Conservation (phyloP, 2,329 filamentous ascomycete genomes). For the Xylariales sp. region DNA sequence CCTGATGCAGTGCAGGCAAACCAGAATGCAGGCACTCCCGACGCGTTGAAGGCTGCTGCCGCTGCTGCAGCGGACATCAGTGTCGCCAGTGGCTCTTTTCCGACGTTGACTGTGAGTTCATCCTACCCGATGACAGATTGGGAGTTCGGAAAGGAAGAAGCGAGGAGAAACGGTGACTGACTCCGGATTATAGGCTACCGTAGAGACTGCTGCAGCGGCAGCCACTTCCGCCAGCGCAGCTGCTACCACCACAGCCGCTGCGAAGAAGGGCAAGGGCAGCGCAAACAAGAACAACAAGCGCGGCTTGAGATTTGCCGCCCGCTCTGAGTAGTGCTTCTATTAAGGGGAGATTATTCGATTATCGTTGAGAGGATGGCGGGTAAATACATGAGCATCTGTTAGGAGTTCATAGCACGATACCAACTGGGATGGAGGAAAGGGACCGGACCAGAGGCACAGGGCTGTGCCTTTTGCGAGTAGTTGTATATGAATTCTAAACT, state of each 20-base stretch:
- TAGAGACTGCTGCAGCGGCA: conserved; percentile 9
- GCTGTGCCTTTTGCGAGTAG: neutral
- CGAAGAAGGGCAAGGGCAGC: conserved; percentile 14
- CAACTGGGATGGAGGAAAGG: neutral
- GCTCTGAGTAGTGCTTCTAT: neutral
- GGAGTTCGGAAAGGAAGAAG: neutral
- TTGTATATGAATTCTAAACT: neutral
- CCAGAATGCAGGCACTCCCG: conserved; percentile 34
- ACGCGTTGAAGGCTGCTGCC: conserved; percentile 30
- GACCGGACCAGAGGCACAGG: neutral
- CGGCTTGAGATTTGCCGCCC: neutral
- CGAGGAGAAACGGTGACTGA: conserved; percentile 13
- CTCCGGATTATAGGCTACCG: neutral
- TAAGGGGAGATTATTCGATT: neutral
- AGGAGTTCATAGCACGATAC: neutral
- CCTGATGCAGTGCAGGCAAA: conserved; percentile 40
- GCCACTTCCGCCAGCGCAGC: conserved; percentile 6
- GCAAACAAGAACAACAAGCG: conserved; percentile 7
- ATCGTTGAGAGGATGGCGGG: too few species aligned
- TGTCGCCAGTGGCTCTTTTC: conserved; percentile 24
- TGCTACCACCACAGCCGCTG: conserved; percentile 11
- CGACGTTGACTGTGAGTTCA: conserved; percentile 27
- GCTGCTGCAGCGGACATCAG: conserved; percentile 30
- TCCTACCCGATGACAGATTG: neutral
- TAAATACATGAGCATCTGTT: neutral